Evolutionary conservation across 2,329 filamentous ascomycete genomes (phyloP).

Genomic region (Tolypocladium paradoxum): DNA sequence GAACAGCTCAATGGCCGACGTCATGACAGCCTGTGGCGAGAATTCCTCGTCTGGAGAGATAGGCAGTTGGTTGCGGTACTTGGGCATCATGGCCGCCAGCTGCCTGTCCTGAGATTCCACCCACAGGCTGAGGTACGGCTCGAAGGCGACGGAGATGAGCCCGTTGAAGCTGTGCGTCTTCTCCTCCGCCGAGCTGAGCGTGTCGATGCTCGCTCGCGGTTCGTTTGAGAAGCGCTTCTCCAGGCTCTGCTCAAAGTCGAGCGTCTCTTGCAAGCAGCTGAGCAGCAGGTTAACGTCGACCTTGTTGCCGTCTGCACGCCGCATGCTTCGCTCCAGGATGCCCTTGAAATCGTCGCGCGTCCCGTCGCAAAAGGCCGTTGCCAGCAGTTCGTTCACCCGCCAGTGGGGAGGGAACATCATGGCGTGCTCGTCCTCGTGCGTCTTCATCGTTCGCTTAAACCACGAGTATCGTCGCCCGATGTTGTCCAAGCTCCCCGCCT

Average conservation of each 20-base stretch:
- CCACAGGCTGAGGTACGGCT: conserved; percentile 94
- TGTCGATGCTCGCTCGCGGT: conserved; percentile 77
- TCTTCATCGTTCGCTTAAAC: conserved; percentile 93
- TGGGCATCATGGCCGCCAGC: conserved; percentile 72
- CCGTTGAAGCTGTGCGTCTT: conserved; percentile 72
- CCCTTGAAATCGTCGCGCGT: conserved; percentile 92
- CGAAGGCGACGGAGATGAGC: conserved; percentile 90
- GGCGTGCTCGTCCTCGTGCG: conserved; percentile 87
- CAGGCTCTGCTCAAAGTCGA: conserved; percentile 90
- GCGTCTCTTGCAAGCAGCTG: conserved; percentile 84
- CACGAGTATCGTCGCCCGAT: conserved; percentile 91
- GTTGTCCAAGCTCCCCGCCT: conserved; percentile 92
- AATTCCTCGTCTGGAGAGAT: conserved; percentile 84
- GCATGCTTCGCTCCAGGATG: conserved; percentile 80
- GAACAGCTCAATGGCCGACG: conserved; percentile 92
- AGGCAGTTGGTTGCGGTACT: conserved; percentile 74
- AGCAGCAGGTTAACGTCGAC: conserved; percentile 85
- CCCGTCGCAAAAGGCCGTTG: conserved; percentile 88
- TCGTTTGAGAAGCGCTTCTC: conserved; percentile 71
- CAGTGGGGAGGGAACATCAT: conserved; percentile 78
- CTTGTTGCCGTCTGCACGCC: conserved; percentile 63
- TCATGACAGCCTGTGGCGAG: conserved; percentile 76
- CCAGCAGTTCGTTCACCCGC: conserved; percentile 82
- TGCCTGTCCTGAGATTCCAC: conserved; percentile 93
- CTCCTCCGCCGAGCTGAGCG: conserved; percentile 68